Percentiles rank a stretch among this genome's conserved stretches.
Conservation (phyloP, 1,139 yeast genomes). For the Blastobotrys ciferrii region DNA sequence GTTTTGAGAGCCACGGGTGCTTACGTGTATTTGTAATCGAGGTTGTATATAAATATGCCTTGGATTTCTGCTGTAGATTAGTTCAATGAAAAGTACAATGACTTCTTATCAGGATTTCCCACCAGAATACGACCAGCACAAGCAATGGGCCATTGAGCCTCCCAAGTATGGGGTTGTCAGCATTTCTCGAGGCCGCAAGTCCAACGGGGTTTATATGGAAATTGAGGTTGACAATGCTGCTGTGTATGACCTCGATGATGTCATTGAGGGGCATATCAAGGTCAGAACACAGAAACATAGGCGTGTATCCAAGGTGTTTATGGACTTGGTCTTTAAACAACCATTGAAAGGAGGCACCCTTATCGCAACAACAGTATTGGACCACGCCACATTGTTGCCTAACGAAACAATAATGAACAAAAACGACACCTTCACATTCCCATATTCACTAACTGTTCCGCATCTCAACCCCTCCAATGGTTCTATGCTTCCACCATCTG, state of each 20-base stretch:
- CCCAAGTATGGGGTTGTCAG: neutral
- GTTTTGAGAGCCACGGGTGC: neutral
- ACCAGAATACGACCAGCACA: neutral
- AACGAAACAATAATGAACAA: neutral
- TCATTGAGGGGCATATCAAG: neutral
- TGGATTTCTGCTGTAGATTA: neutral
- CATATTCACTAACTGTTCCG: slow-evolving; percentile 1
- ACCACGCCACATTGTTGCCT: neutral
- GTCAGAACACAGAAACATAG: neutral
- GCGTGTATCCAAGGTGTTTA: neutral
- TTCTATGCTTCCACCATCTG: slow-evolving; percentile 1
- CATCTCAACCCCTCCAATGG: neutral
- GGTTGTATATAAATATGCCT: neutral
- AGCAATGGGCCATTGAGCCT: neutral
- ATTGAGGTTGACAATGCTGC: neutral
- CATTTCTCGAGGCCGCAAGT: neutral
- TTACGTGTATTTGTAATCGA: neutral
- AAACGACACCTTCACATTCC: neutral
- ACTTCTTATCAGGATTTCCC: neutral
- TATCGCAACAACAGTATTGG: neutral
- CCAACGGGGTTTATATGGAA: neutral
- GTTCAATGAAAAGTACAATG: neutral
- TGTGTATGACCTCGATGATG: neutral
- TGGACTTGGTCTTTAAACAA: slow-evolving; percentile 3
- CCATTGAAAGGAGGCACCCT: neutral